phyloP scores from a whole-genome alignment of 2,329 filamentous ascomycete species.

The Talaromyces funiculosus region DNA sequence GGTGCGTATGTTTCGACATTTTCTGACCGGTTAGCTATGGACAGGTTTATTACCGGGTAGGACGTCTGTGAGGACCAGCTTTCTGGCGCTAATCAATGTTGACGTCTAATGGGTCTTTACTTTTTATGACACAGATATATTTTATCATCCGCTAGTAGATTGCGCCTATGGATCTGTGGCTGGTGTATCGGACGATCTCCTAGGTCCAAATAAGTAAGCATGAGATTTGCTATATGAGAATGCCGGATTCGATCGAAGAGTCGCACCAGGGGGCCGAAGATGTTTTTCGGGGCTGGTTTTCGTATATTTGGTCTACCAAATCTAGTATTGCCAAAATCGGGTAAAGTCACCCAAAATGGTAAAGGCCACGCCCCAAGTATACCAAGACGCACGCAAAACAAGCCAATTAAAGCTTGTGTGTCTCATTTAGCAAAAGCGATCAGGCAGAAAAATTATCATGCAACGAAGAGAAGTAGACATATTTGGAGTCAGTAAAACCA shows the following conservation, averaged over 20 bases:
- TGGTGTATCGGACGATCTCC: background rate
- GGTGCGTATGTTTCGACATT: background rate
- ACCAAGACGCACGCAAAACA: background rate
- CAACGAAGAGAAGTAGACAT: background rate
- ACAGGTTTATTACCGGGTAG: background rate
- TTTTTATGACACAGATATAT: background rate
- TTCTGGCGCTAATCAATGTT: too few relatives aligned
- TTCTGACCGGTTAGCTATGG: background rate
- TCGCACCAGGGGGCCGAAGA: background rate
- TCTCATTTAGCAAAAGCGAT: background rate
- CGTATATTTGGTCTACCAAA: background rate
- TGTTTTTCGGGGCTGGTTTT: background rate
- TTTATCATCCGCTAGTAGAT: background rate
- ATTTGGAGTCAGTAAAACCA: background rate
- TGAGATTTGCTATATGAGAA: background rate
- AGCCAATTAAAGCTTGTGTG: background rate
- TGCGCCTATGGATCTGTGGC: background rate
- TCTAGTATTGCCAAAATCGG: slow-evolving; percentile 2
- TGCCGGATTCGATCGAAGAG: background rate
- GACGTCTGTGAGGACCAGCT: background rate
- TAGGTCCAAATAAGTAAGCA: background rate
- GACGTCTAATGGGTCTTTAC: background rate
- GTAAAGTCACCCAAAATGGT: background rate
- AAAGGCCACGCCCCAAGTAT: background rate
- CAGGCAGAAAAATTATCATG: background rate